Base-by-base conservation (phyloP, 768 basidiomycete genomes). In the Lepiota venenata region DNA sequence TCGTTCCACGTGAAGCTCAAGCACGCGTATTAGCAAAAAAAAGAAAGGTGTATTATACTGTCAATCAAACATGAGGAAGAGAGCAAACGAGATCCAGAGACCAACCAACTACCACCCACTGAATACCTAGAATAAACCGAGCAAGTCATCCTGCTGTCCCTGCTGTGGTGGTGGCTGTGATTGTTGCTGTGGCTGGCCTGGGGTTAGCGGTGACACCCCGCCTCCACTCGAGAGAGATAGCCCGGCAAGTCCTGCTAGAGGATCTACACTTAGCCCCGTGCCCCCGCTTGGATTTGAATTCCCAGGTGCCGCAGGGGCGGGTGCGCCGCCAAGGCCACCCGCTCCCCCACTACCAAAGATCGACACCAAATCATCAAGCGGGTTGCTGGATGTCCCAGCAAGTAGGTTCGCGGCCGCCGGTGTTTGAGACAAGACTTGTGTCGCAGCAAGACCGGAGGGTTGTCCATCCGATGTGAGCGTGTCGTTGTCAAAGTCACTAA, bases 301-400 rank as follows among this genome's bases (percentile, higher is more conserved):
- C 27, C 41, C 41, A 21, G 62, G 39, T 18, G 63, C 53, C 43
- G 55, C 21, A 11, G 53, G 43, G 1, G 45, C 52, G 14, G 46
- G 40, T 18, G 51, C 47, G 8, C 43, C 60, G 44, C 58, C 54
- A 38, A 49, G 47, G 11, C 39, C 56, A 32, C 40, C 48, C 2
- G 51, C 59, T 51, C 47, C 47, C 52, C 58, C 37, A 46, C 39
- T 8, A 14, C 91, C 92, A 66, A 97, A 97, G 60, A 97, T 91
- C 7, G 93, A 94, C 20, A 95, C 93, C 10, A 97, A 79, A 66
- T 97, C 93, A 68, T 96, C 93, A 41, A 96, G 75, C 1, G 94
- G 94, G 66, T 97, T 97, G 56, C 80, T 80, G 12, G 92, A 93
- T 21, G 88, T 87, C 4, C 88, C 89, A 2, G 86, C 78, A 14